phyloP scores from a whole-genome alignment of 1,139 yeast genomes.

The Sugiyamaella sp. region DNA sequence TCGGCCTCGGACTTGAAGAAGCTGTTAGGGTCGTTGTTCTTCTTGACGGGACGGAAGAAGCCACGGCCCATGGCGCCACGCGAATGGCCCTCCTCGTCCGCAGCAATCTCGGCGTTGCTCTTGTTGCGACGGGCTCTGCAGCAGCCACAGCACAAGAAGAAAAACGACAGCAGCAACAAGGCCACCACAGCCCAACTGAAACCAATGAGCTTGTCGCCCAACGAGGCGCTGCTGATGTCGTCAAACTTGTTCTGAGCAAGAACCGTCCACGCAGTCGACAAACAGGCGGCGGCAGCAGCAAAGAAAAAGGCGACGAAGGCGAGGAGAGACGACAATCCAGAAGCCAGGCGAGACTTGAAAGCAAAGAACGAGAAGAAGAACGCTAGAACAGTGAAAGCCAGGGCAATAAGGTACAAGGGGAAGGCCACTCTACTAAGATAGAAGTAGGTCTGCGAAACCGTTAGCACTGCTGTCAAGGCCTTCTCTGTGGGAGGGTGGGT shows the following conservation, averaged over 20 bases:
- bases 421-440: conserved; percentile 68
- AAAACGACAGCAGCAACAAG: conserved; percentile 46
- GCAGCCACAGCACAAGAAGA: conserved; percentile 41
- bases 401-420: conserved; percentile 65
- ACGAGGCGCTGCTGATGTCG: conserved; percentile 50
- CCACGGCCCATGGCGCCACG: conserved; percentile 17
- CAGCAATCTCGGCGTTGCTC: conserved; percentile 17
- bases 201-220: conserved; percentile 64
- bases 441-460: conserved; percentile 48
- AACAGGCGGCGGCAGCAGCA: conserved; percentile 58
- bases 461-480: conserved; percentile 20
- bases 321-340: conserved; percentile 42
- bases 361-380: conserved; percentile 45
- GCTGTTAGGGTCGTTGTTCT: conserved; percentile 19
- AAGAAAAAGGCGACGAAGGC: conserved; percentile 54
- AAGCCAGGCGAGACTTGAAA: conserved; percentile 40
- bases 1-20: conserved; percentile 30
- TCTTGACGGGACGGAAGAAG: conserved; percentile 21
- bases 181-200: conserved; percentile 66
- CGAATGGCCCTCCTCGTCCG: conserved; percentile 5
- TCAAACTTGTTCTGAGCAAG: conserved; percentile 62
- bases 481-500: not conserved
- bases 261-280: conserved; percentile 66
- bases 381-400: conserved; percentile 58
- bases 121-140: conserved; percentile 28